Percentiles rank a stretch among this genome's conserved stretches.
phyloP scores from a whole-genome alignment of 1,139 yeast species.

The Blastobotrys capitulatus region DNA sequence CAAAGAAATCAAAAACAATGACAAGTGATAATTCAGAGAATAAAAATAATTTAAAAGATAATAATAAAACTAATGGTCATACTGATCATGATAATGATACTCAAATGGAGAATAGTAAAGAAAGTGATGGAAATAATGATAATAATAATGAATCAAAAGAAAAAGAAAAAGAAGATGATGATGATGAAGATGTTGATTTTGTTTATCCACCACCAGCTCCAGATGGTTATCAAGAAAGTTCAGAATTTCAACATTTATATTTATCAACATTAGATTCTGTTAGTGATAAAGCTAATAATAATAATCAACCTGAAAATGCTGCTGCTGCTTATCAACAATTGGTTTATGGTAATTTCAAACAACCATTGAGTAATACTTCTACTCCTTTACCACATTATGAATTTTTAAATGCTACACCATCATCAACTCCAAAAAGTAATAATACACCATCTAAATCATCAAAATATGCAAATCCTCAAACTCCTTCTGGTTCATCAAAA shows the following conservation, averaged over 20 bases:
- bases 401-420: neutral
- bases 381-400: slow-evolving; percentile 11
- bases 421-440: neutral
- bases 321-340: slow-evolving; percentile 10
- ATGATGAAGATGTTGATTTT: slow-evolving; percentile 2
- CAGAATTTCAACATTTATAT: slow-evolving; percentile 19
- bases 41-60: neutral
- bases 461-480: neutral
- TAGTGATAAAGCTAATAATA: neutral
- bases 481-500: neutral
- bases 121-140: neutral
- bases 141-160: neutral
- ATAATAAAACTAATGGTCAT: neutral
- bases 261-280: slow-evolving; percentile 12
- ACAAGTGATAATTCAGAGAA: slow-evolving; percentile 5
- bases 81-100: neutral
- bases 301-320: slow-evolving; percentile 7
- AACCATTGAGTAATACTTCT: slow-evolving; percentile 6
- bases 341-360: slow-evolving; percentile 11
- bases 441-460: neutral
- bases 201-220: slow-evolving; percentile 16
- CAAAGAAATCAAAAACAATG: slow-evolving; percentile 2
- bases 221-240: slow-evolving; percentile 11
- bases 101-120: neutral
- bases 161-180: neutral